A percentile compares a stretch with the other conserved stretches of the same genome.
phyloP scores from a whole-genome alignment of 208 protist species.

The Acanthamoeba lugdunensis region DNA sequence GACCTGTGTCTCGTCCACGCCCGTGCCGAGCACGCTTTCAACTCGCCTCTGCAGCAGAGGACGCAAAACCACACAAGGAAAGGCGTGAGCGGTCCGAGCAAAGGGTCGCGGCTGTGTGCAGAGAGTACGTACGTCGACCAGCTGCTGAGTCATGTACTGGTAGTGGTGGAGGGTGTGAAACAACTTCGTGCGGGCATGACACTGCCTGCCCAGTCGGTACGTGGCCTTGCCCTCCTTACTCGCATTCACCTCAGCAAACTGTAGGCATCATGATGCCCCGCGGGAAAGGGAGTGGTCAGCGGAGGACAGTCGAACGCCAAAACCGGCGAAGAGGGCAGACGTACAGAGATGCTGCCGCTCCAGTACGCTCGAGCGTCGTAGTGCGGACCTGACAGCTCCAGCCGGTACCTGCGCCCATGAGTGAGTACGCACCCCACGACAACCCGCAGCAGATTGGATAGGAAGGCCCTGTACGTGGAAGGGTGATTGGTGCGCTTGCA shows the following conservation, averaged over 20 bases:
- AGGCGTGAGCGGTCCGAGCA: background rate
- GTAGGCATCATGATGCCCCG: background rate
- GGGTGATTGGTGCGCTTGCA: conserved; percentile 18
- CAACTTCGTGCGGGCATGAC: background rate
- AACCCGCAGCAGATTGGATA: background rate
- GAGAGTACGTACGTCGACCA: background rate
- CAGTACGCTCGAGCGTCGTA: background rate
- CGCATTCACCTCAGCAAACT: background rate
- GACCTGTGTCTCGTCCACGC: background rate
- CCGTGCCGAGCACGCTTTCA: background rate
- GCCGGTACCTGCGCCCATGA: background rate
- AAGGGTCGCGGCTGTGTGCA: background rate
- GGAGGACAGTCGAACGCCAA: background rate
- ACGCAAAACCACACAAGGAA: background rate
- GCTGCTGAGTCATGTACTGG: conserved; percentile 12
- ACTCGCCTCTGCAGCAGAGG: background rate
- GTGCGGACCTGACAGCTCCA: conserved; percentile 15
- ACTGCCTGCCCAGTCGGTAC: conserved; percentile 7
- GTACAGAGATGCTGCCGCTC: conserved; percentile 45
- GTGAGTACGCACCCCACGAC: background rate
- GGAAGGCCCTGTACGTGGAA: background rate
- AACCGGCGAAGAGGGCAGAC: background rate
- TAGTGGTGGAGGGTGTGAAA: conserved; percentile 42
- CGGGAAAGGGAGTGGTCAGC: background rate
- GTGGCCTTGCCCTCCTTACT: background rate